These are phyloP conservation scores for Pyricularia sp. DNA, from an alignment of 2,329 filamentous ascomycete species.

Conservation along the genomic window DNA sequence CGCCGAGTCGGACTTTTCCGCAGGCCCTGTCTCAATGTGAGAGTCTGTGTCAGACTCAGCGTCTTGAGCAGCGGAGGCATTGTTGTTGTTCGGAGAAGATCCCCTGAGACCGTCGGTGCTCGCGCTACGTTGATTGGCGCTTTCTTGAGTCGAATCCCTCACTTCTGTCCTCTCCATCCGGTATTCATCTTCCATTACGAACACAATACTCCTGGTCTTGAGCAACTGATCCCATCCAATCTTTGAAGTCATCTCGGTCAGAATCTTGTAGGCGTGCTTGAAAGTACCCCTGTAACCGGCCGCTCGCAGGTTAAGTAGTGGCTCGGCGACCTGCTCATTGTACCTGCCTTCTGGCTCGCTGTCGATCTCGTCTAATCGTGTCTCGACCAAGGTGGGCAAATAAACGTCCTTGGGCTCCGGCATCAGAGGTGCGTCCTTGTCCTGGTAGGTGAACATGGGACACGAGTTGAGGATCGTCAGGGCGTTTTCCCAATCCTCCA, in stretches of 20 bases:
- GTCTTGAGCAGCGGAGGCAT: conserved; percentile 31
- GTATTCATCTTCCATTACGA: conserved; percentile 99
- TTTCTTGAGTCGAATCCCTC: conserved; percentile 9
- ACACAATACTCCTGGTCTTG: conserved; percentile 91
- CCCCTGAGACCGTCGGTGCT: conserved; percentile 72
- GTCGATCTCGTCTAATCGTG: conserved; percentile 89
- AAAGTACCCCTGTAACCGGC: conserved; percentile 92
- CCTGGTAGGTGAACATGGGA: conserved; percentile 99
- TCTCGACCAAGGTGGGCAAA: conserved; percentile 80
- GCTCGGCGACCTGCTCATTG: conserved; percentile 79
- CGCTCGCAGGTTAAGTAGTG: conserved; percentile 75
- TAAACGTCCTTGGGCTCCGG: conserved; percentile 84
- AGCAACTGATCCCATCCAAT: conserved; percentile 97
- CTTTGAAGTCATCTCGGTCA: conserved; percentile 92
- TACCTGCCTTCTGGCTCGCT: conserved; percentile 77
- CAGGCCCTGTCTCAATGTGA: conserved; percentile 14
- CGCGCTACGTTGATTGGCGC: conserved; percentile 48
- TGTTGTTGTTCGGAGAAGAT: conserved; percentile 47
- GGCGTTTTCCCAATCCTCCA: conserved; percentile 96
- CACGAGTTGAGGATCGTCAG: conserved; percentile 94
- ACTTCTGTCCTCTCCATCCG: conserved; percentile 71
- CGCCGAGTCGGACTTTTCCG: conserved; percentile 16
- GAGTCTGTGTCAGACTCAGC: conserved; percentile 15
- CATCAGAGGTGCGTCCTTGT: conserved; percentile 93
- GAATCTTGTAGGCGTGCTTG: conserved; percentile 82